phyloP scores from a whole-genome alignment of 148 eudicot species.

The Chenopodium berlandieri region DNA sequence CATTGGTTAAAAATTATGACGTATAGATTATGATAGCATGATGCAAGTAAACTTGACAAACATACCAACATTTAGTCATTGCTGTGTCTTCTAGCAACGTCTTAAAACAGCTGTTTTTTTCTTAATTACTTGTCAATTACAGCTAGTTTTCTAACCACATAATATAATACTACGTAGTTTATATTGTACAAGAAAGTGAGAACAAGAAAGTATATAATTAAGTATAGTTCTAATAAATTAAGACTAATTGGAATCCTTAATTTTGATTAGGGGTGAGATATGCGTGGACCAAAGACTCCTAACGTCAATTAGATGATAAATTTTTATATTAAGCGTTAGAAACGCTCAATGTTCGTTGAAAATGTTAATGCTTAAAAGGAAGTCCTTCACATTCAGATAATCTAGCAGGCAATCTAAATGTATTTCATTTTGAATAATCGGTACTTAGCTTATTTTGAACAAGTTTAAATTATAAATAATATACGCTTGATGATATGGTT shows the following conservation, averaged over 20 bases:
- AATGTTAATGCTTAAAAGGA: neutral
- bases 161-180: neutral
- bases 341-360: conserved; percentile 7
- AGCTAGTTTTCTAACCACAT: conserved; percentile 12
- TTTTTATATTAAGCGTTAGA: neutral
- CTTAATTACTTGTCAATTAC: conserved; percentile 10
- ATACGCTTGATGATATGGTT: neutral
- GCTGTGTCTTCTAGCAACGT: neutral
- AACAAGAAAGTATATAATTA: neutral
- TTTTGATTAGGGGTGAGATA: neutral
- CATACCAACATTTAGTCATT: neutral
- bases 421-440: neutral
- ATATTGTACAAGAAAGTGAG: neutral
- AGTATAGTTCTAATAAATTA: neutral
- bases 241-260: neutral
- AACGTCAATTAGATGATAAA: neutral
- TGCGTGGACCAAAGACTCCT: conserved; percentile 1
- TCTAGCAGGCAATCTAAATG: neutral
- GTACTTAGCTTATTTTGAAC: neutral
- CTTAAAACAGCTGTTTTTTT: conserved; percentile 17
- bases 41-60: conserved; percentile 22
- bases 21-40: conserved; percentile 16
- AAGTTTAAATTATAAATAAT: neutral
- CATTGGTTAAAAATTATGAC: neutral
- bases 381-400: neutral